Conservation (phyloP, 495 filamentous ascomycete genomes). For the Ramalina intermedia region DNA sequence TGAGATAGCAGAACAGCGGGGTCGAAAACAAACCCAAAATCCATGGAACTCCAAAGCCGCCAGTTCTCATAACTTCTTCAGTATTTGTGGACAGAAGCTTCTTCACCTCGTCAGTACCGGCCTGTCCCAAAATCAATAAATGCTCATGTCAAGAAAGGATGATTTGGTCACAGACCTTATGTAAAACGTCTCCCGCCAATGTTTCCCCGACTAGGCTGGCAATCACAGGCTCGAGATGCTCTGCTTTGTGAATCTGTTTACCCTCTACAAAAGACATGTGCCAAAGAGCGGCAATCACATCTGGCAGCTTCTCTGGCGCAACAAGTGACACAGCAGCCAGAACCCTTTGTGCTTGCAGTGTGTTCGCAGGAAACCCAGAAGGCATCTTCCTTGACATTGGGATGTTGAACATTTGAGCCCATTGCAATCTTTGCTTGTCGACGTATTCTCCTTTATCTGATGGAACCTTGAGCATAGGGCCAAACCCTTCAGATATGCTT, state of each 20-base stretch:
- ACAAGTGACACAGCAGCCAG: conserved; percentile 14
- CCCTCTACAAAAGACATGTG: conserved; percentile 43
- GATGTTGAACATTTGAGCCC: conserved; percentile 42
- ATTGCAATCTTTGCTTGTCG: conserved; percentile 42
- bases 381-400: conserved; percentile 38
- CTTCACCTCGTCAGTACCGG: conserved; percentile 38
- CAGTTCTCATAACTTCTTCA: conserved; percentile 39
- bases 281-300: conserved; percentile 36
- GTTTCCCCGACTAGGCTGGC: conserved; percentile 34
- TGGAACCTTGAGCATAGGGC: neutral
- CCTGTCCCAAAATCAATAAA: neutral
- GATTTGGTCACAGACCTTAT: conserved; percentile 17
- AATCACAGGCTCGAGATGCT: conserved; percentile 33
- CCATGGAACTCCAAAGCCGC: conserved; percentile 64
- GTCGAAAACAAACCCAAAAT: conserved; percentile 35
- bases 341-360: conserved; percentile 29
- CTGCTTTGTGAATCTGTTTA: conserved; percentile 32
- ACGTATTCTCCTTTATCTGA: conserved; percentile 59
- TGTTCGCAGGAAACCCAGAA: conserved; percentile 44
- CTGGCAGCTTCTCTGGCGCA: conserved; percentile 28
- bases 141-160: too few relatives aligned
- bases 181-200: conserved; percentile 27
- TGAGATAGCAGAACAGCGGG: neutral
- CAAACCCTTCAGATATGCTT: neutral
- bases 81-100: conserved; percentile 38